phyloP scores from a whole-genome alignment of 2,329 filamentous ascomycete genomes.

The Paracoccidioides lutzii region DNA sequence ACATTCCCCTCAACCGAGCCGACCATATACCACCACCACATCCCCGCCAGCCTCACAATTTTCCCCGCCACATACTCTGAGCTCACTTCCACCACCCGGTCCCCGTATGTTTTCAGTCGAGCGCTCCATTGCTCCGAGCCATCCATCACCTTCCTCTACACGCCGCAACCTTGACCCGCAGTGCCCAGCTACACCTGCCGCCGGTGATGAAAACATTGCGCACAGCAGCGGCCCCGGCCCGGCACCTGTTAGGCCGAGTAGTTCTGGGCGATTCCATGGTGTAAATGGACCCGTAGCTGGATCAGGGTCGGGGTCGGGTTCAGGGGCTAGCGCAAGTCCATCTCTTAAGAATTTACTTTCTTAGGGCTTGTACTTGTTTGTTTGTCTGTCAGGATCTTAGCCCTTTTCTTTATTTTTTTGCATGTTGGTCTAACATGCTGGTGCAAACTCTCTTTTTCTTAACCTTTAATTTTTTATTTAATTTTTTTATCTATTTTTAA shows the following conservation, averaged over 20 bases:
- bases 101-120: slow-evolving; percentile 26
- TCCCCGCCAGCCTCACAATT: slow-evolving; percentile 28
- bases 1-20: slow-evolving; percentile 19
- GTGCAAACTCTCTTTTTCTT: neutral
- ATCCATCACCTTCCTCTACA: slow-evolving; percentile 24
- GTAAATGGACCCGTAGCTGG: slow-evolving; percentile 9
- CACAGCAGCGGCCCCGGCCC: slow-evolving; percentile 14
- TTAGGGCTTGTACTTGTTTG: slow-evolving; percentile 25
- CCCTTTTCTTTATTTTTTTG: no score
- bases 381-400: neutral
- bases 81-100: slow-evolving; percentile 21
- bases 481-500: neutral
- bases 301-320: slow-evolving; percentile 26
- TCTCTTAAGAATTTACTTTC: slow-evolving; percentile 62
- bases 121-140: slow-evolving; percentile 22
- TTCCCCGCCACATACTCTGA: slow-evolving; percentile 27
- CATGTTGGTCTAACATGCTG: no score
- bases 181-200: slow-evolving; percentile 20
- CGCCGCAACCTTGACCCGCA: slow-evolving; percentile 25
- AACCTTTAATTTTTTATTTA: neutral
- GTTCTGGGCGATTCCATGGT: slow-evolving; percentile 16
- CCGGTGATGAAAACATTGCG: slow-evolving; percentile 7
- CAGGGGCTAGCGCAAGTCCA: slow-evolving; percentile 63
- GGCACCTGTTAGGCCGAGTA: slow-evolving; percentile 16
- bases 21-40: slow-evolving; percentile 25